Base-by-base conservation (phyloP, 345 rosid genomes). In the Pugionium cornutum region DNA sequence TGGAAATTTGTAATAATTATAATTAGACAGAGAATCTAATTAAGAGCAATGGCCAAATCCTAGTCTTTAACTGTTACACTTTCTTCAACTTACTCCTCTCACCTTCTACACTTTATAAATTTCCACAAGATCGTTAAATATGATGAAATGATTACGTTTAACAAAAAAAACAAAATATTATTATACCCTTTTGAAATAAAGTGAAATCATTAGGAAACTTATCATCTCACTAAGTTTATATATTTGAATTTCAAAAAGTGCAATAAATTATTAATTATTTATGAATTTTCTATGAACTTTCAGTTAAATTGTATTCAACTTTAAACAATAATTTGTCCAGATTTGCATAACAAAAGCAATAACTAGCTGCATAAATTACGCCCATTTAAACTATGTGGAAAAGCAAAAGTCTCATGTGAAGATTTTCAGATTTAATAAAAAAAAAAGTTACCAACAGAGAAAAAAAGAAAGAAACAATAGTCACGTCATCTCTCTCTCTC, bases 311-410 rank as follows among this genome's bases (percentile, higher is more conserved):
- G 26, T 9, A 10, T 51, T 28, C 35, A 10, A 51, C 25, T 29
- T 50, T 45, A 28, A 9, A 31, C 8, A 29, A 62, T 70, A 64
- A 72, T 29, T 35, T 6, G 55, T 43, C 27, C 3, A 72, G 9
- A 30, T 35, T 65, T 43, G 76, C 76, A 73, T 4, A 43, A 31
- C 10, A 67, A 66, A 73, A 52, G 76, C 76, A 73, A 66, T 73
- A 59, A 73, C 57, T 66, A 42, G 77, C 77, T 66, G 77, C 77
- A 73, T 73, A 66, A 73, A 66, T 73, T 47, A 73, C 77, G 77
- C 68, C 39, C 68, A 60, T 66, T 60, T 50, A 28, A 5, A 44
- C 29, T 39, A 30, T 30, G 41, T 53, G 8, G 4, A 26, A 60
- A 66, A 52, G 72, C 62, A 58, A 59, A 73, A 53, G 57, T 73